Conservation (phyloP, 1,284 basidiomycete genomes). For the Malassezia sympodialis region DNA sequence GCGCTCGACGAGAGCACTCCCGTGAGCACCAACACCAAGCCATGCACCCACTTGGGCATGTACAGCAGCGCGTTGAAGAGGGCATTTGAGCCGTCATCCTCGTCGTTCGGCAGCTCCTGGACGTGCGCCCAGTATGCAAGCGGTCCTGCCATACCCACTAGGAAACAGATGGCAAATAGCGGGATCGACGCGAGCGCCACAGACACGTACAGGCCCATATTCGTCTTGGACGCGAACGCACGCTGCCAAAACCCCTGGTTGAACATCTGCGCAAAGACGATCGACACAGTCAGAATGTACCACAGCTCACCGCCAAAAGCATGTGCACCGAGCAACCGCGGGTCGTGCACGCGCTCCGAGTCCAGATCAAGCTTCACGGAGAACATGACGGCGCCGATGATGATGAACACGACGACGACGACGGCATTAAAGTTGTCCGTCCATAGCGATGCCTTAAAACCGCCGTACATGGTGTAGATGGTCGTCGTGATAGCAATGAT, state of each 20-base stretch:
- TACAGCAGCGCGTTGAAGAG: constrained; percentile 42
- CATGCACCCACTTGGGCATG: constrained; percentile 45
- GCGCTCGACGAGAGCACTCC: constrained; percentile 45
- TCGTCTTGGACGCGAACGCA: constrained; percentile 43
- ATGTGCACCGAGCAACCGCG: constrained; percentile 32
- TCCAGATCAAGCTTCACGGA: constrained; percentile 40
- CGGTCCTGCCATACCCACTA: constrained; percentile 45
- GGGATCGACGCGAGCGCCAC: constrained; percentile 38
- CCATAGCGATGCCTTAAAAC: constrained; percentile 47
- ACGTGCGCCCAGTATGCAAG: constrained; percentile 42
- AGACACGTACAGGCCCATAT: constrained; percentile 37
- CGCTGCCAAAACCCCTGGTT: constrained; percentile 49
- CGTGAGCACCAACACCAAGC: constrained; percentile 41
- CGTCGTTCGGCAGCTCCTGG: constrained; percentile 15
- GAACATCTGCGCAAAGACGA: constrained; percentile 47
- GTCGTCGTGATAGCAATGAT: constrained; percentile 43
- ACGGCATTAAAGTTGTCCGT: constrained; percentile 48
- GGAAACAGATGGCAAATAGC: constrained; percentile 44
- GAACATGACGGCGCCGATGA: constrained; percentile 39
- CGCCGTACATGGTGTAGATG: constrained; percentile 47
- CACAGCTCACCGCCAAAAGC: constrained; percentile 45
- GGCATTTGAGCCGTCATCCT: constrained; percentile 39
- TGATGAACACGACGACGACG: constrained; percentile 41
- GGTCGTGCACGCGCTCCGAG: constrained; percentile 27
- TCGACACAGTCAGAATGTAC: constrained; percentile 44